Evolutionary conservation across 495 filamentous ascomycete species (phyloP).

Genomic region (Trichodelitschia bisporula): DNA sequence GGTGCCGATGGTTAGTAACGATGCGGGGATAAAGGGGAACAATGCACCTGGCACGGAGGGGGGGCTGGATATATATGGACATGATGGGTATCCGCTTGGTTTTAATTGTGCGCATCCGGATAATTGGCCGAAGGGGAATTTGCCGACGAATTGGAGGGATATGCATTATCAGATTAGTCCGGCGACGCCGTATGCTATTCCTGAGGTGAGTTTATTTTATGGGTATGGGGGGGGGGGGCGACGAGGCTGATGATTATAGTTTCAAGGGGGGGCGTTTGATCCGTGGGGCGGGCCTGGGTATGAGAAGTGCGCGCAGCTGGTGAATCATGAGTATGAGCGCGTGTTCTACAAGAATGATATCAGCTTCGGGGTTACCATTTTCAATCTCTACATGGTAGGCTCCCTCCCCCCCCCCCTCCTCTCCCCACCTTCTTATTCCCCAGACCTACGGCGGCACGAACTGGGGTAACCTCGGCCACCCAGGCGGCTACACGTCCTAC

Average conservation of each 20-base stretch:
- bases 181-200: slow-evolving; percentile 37
- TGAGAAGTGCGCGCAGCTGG: slow-evolving; percentile 31
- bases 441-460: slow-evolving; percentile 42
- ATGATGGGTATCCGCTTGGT: slow-evolving; percentile 41
- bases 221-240: background rate
- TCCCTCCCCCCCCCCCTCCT: background rate
- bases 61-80: slow-evolving; percentile 54
- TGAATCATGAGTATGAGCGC: slow-evolving; percentile 46
- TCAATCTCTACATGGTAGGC: slow-evolving; percentile 46
- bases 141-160: slow-evolving; percentile 18
- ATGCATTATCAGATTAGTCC: slow-evolving; percentile 34
- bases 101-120: slow-evolving; percentile 23
- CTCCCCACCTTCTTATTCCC: background rate
- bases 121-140: slow-evolving; percentile 16
- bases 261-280: slow-evolving; percentile 55
- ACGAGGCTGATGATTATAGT: slow-evolving; percentile 10
- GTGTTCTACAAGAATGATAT: slow-evolving; percentile 67
- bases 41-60: slow-evolving; percentile 39
- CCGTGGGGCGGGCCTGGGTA: slow-evolving; percentile 52
- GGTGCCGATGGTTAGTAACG: slow-evolving; percentile 55
- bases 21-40: slow-evolving; percentile 31
- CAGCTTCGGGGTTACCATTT: slow-evolving; percentile 31
- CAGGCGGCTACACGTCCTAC: slow-evolving; percentile 50
- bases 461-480: slow-evolving; percentile 59
- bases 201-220: slow-evolving; percentile 16